Percentiles rank a stretch among this genome's conserved stretches.
phyloP scores from a whole-genome alignment of 2,329 filamentous ascomycete genomes.

The Mariannaea sp. region DNA sequence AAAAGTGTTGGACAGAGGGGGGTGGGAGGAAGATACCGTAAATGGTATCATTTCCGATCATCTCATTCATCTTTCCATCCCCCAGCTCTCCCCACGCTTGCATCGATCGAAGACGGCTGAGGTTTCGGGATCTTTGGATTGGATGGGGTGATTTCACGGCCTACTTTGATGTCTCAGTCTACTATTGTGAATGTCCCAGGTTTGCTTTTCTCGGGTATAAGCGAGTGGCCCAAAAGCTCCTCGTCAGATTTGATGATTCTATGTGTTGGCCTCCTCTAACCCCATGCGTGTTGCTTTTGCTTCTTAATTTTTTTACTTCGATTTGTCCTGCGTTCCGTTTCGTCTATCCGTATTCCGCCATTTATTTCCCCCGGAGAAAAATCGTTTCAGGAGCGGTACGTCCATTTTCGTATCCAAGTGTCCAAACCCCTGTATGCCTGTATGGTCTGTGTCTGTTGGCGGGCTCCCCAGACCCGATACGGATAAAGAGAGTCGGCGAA shows the following conservation, averaged over 20 bases:
- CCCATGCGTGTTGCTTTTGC: constrained; percentile 2
- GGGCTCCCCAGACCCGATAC: too few species aligned
- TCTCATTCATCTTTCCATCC: constrained; percentile 22
- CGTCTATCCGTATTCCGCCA: constrained; percentile 1
- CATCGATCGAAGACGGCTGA: constrained; percentile 19
- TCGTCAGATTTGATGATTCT: neutral
- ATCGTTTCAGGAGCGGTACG: neutral
- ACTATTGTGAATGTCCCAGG: neutral
- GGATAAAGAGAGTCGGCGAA: neutral
- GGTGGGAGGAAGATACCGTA: neutral
- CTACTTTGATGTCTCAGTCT: constrained; percentile 11
- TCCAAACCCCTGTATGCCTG: constrained; percentile 13
- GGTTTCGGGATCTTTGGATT: constrained; percentile 7
- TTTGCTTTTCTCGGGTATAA: neutral
- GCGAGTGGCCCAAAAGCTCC: neutral
- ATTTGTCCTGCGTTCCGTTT: neutral
- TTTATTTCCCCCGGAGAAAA: constrained; percentile 7
- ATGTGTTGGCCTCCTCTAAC: neutral
- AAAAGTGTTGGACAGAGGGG: constrained; percentile 20
- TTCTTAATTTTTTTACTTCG: constrained; percentile 5
- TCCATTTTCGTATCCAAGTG: neutral
- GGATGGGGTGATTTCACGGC: constrained; percentile 10
- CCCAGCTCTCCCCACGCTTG: constrained; percentile 34
- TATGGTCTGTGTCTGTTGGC: constrained; percentile 1
- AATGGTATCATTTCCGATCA: constrained; percentile 27